Percentiles rank a stretch among this genome's conserved stretches.
Evolutionary conservation across 108 stramenopile genomes (phyloP).

Genomic region (Cyclotella distinguenda): DNA sequence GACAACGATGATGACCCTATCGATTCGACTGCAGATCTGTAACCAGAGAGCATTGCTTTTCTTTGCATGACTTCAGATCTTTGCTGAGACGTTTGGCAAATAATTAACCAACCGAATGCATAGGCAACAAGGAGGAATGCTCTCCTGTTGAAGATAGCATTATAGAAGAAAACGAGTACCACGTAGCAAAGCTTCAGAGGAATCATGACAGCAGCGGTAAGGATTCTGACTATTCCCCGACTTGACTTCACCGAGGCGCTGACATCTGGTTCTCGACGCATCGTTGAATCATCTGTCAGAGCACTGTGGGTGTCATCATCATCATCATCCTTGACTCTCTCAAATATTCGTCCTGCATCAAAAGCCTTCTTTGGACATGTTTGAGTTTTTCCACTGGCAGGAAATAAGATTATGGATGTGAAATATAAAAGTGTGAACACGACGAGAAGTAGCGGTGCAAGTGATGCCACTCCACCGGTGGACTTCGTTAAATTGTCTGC

Average conservation of each 20-base stretch:
- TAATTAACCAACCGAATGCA: slow-evolving; percentile 28
- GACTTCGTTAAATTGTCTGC: slow-evolving; percentile 19
- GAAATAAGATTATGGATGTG: slow-evolving; percentile 29
- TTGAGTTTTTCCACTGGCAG: not conserved
- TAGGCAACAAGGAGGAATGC: slow-evolving; percentile 18
- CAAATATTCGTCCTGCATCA: not conserved
- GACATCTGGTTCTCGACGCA: not conserved
- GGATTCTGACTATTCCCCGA: not conserved
- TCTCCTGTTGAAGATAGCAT: slow-evolving; percentile 16
- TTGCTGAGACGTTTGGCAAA: slow-evolving; percentile 34
- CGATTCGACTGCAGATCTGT: slow-evolving; percentile 26
- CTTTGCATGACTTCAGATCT: slow-evolving; percentile 34
- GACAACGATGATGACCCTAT: slow-evolving; percentile 14
- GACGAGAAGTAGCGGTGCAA: slow-evolving; percentile 31
- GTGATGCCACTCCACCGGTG: slow-evolving; percentile 28
- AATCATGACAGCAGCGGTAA: slow-evolving; percentile 4
- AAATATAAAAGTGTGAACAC: slow-evolving; percentile 30
- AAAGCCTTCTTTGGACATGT: not conserved
- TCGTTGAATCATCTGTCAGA: slow-evolving; percentile 21
- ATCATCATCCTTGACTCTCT: not conserved
- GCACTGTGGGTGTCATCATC: slow-evolving; percentile 19
- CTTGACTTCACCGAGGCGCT: not conserved
- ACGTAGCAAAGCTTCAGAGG: slow-evolving; percentile 21
- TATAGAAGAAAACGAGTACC: not conserved
- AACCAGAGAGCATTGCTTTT: slow-evolving; percentile 33